phyloP scores from a whole-genome alignment of 805 yeast genomes.

The Starmerella etchellsii region DNA sequence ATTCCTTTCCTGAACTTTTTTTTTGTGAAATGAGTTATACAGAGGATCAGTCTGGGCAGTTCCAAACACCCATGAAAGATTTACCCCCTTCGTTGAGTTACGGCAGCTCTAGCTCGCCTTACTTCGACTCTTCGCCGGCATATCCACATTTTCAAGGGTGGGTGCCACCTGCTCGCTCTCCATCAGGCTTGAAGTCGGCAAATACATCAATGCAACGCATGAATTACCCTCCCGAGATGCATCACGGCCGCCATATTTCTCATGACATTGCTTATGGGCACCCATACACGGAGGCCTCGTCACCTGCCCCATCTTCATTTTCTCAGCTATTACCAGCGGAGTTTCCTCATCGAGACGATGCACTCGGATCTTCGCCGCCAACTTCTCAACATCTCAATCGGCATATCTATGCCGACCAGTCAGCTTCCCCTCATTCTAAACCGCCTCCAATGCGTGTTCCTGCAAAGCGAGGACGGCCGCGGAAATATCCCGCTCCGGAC shows the following conservation, averaged over 20 bases:
- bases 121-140: conserved; percentile 4
- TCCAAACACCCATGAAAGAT: conserved; percentile 12
- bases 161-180: no score
- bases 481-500: not conserved
- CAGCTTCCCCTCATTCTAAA: conserved; percentile 6
- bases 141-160: conserved; percentile 3
- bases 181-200: no score
- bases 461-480: conserved; percentile 2
- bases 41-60: not conserved
- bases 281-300: no score
- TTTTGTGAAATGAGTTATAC: not conserved
- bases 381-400: not conserved
- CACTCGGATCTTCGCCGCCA: conserved; percentile 14
- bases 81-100: conserved; percentile 14
- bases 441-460: no score
- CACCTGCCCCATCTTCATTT: no score
- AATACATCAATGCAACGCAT: no score
- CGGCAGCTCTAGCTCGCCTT: conserved; percentile 20
- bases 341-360: conserved; percentile 5
- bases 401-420: not conserved
- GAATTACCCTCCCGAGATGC: no score
- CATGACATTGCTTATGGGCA: no score
- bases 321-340: conserved; percentile 12
- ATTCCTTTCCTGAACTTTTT: not conserved
- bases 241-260: no score